Conservation (phyloP, 768 basidiomycete genomes). For the Tulasnella sp. region DNA sequence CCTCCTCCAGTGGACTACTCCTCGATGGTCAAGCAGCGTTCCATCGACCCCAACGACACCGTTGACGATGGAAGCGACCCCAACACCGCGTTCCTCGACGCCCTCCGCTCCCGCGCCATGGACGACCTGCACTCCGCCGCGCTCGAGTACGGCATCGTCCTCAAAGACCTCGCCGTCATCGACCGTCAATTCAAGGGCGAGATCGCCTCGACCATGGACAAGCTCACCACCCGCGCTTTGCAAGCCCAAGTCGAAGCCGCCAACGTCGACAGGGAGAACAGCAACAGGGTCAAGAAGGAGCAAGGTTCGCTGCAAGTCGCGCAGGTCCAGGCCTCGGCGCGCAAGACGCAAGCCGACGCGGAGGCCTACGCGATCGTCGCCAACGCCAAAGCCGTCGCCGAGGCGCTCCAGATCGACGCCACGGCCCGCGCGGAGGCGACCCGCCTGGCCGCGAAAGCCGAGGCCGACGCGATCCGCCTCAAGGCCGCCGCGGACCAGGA, state of each 20-base stretch:
- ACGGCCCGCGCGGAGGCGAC: conserved; percentile 79
- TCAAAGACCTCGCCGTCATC: conserved; percentile 75
- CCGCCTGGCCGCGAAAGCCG: conserved; percentile 48
- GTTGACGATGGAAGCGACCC: conserved; percentile 65
- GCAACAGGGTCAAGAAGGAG: conserved; percentile 84
- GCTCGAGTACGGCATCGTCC: conserved; percentile 77
- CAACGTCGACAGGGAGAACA: conserved; percentile 84
- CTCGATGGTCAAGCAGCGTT: conserved; percentile 76
- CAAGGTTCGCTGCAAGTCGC: conserved; percentile 78
- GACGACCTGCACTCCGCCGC: conserved; percentile 84
- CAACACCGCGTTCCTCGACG: conserved; percentile 79
- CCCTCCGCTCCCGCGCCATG: conserved; percentile 79
- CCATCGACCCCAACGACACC: conserved; percentile 72
- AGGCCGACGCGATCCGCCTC: conserved; percentile 38
- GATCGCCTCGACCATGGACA: conserved; percentile 83
- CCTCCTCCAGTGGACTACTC: conserved; percentile 53
- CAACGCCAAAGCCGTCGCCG: conserved; percentile 72
- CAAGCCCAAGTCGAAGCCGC: conserved; percentile 89
- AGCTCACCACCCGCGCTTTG: conserved; percentile 78
- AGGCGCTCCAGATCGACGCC: conserved; percentile 68
- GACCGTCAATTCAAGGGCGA: conserved; percentile 89
- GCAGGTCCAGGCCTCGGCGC: conserved; percentile 70
- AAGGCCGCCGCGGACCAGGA: conserved; percentile 73
- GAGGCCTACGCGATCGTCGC: conserved; percentile 76
- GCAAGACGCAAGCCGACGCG: conserved; percentile 67